Base-by-base conservation (phyloP, 768 basidiomycete species). In the Macrolepiota dolichaula region DNA sequence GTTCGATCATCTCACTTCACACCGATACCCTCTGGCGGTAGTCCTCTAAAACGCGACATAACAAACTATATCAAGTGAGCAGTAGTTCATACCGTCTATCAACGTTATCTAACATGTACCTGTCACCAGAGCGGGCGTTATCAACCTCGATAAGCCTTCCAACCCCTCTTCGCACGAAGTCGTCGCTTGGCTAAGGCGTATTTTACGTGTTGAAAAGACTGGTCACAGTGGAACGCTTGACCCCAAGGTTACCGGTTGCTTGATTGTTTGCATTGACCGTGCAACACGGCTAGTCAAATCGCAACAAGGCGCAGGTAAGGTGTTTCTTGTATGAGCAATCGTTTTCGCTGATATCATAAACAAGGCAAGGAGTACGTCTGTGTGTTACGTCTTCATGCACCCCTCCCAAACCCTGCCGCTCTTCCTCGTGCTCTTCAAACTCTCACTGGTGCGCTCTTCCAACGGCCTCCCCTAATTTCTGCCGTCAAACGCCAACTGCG, bases 121-220 rank as follows among this genome's bases (percentile, higher is more conserved):
- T 9, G 25, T 52, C 51, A 63, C n/a, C 65, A 96, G 94, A 80
- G 94, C 96, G 66, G 97, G 97, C 67, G 93, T 98, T 56, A 99
- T 99, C 73, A 99, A 99, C 78, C 82, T 99, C 66, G 97, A 99
- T 85, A 99, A 99, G 72, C 97, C 97, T 24, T 29, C 96, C 35
- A 99, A 98, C 76, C 96, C 96, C 3, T 97, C 96, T 17, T 96
- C 96, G 4, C 97, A 99, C 75, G 97, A 99, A 81, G 97, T 99
- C 57, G 97, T 99, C 66, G 97, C 97, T 15, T 99, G 97, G 97
- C 77, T 99, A 64, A 85, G 96, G 67, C 86, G 97, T n/a, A 99
- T 99, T 65, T 75, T 99, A 57, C 88, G 96, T 22, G 94, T 91
- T 25, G 97, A 98, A 75, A 98, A 99, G 78, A 99, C 97, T 0